phyloP scores from a whole-genome alignment of 352 stramenopile species.

The Pythium aristosporum region DNA sequence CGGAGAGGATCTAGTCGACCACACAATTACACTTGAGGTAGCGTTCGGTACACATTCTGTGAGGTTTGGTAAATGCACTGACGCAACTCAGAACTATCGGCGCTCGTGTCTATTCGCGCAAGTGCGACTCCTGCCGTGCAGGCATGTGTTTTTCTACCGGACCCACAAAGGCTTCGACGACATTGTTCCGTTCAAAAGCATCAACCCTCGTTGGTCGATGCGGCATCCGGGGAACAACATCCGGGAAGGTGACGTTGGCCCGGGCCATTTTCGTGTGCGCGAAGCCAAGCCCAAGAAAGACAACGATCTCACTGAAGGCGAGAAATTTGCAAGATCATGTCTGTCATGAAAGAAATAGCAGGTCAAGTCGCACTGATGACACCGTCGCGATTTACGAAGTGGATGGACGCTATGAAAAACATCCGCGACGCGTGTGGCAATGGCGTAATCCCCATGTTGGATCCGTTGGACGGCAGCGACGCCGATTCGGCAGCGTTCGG shows the following conservation, averaged over 20 bases:
- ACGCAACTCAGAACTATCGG: not conserved
- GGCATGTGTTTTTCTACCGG: constrained; percentile 14
- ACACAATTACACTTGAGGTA: constrained; percentile 7
- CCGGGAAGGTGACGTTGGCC: not conserved
- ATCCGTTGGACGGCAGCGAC: not conserved
- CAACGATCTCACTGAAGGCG: not conserved
- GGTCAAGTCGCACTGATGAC: not conserved
- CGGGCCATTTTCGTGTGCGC: not conserved
- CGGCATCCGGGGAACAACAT: constrained; percentile 9
- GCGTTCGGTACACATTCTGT: not conserved
- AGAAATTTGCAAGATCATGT: constrained; percentile 14
- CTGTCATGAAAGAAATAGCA: constrained; percentile 7
- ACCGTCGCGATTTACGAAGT: not conserved
- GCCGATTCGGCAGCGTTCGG: too few relatives aligned
- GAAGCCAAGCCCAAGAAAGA: not conserved
- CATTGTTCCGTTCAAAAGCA: constrained; percentile 5
- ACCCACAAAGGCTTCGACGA: not conserved
- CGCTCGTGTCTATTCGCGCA: constrained; percentile 15
- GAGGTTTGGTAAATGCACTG: constrained; percentile 1
- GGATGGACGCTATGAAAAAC: not conserved
- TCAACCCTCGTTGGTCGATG: not conserved
- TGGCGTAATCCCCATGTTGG: not conserved
- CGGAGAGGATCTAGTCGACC: not conserved
- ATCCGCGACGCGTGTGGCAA: not conserved
- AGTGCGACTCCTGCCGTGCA: constrained; percentile 13